A percentile compares a stretch with the other conserved stretches of the same genome.
phyloP scores from a whole-genome alignment of 305 asterid species.

The Withania somnifera region DNA sequence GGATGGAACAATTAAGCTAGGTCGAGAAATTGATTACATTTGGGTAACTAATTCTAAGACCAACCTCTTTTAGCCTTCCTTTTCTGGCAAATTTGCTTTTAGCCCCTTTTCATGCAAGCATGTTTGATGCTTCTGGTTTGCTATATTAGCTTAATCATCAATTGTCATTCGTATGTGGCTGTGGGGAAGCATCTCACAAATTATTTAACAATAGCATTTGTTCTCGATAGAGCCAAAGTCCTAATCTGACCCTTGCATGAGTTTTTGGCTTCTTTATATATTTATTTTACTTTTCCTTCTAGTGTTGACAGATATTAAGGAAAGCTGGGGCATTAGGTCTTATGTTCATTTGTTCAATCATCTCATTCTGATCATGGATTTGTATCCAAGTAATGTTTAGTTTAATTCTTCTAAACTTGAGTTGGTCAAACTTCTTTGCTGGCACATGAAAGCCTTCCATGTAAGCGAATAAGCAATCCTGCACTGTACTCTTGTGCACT shows the following conservation, averaged over 20 bases:
- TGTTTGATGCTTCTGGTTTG: neutral
- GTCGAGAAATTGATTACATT: neutral
- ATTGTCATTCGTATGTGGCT: neutral
- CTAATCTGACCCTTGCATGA: neutral
- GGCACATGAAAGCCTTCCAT: neutral
- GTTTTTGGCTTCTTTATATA: neutral
- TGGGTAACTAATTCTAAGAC: neutral
- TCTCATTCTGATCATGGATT: neutral
- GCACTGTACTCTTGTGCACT: neutral
- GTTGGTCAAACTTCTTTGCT: neutral
- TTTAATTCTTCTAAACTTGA: neutral
- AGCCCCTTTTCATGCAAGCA: neutral
- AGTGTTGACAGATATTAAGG: neutral
- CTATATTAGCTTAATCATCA: neutral
- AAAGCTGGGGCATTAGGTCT: neutral
- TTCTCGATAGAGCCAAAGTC: neutral
- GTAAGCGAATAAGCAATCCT: neutral
- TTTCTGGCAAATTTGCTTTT: neutral
- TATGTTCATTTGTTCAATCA: neutral
- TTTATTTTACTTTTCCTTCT: neutral
- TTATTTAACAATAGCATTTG: neutral
- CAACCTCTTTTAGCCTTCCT: neutral
- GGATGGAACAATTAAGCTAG: neutral
- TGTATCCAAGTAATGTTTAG: neutral
- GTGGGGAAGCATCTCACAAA: neutral